A percentile compares a stretch with the other conserved stretches of the same genome.
Evolutionary conservation across 768 basidiomycete species (phyloP).

Genomic region (Tubosaeta brunneosetosa): DNA sequence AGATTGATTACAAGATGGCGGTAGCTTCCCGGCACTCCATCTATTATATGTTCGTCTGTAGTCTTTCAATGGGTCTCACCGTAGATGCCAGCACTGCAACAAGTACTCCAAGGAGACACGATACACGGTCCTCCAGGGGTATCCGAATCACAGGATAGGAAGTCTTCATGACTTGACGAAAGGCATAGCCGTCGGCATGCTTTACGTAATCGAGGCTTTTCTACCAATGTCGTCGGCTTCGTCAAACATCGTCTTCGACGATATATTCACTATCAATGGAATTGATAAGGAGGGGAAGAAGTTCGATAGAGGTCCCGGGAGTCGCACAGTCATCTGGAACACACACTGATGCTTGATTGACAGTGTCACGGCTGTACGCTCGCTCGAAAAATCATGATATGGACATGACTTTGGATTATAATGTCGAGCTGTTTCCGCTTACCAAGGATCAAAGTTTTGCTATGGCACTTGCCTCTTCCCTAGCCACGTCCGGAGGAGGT

Average conservation of each 20-base stretch:
- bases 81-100: no score
- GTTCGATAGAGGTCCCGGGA: constrained; percentile 84
- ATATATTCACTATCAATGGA: constrained; percentile 80
- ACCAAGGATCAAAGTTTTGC: constrained; percentile 66
- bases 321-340: neutral
- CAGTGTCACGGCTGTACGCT: constrained; percentile 89
- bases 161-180: no score
- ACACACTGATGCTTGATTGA: constrained; percentile 3
- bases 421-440: constrained; percentile 85
- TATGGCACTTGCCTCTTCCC: constrained; percentile 79
- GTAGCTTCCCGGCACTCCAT: neutral
- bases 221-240: constrained; percentile 49
- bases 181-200: no score
- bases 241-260: constrained; percentile 86
- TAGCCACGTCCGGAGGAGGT: constrained; percentile 50
- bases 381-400: constrained; percentile 90
- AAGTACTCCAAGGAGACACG: no score
- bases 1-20: neutral
- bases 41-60: constrained; percentile 2
- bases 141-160: no score
- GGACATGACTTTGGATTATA: constrained; percentile 91
- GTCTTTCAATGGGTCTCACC: no score
- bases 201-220: no score
- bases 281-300: constrained; percentile 95
- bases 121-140: no score